Base-by-base conservation (phyloP, 495 filamentous ascomycete genomes). In the Trichoderma reesei region DNA sequence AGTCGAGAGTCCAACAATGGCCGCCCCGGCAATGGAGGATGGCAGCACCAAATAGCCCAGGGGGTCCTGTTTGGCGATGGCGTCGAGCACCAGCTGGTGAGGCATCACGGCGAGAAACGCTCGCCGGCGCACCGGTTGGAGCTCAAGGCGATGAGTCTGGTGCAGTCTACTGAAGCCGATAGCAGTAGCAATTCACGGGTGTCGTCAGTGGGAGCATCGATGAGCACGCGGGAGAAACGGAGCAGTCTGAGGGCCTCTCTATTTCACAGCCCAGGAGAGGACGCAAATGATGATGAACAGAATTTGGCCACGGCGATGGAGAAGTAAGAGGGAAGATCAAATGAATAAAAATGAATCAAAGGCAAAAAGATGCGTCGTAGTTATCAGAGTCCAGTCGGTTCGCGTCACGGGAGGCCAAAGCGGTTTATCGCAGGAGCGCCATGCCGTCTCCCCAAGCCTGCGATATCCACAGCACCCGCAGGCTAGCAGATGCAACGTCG, bases 1-100 rank as follows among this genome's bases (percentile, higher is more conserved):
- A 9, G 79, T 74, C 63, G 70, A 71, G 38, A 76, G 63, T n/a
- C 70, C 69, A 59, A 77, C 70, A 14, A 74, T 33, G 1, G 66
- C 75, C 5, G 74, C 65, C 61, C 76, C 76, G 33, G 61, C 41
- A 14, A 42, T 42, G 38, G 61, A 63, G 18, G 33, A 31, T 11
- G 61, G 61, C 41, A 63, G 61, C n/a, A 56, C 31, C 9, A 56
- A 34, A 10, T 31, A 34, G 26, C 20, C 26, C 9, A 33, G 18
- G 4, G 16, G 26, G 31, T 56, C 51, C 11, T 20, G 26, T 9
- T 16, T n/a, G 26, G 20, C 14, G 51, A 56, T 14, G 26, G 26
- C 26, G 31, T 10, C 26, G 20, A 63, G 41, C 33, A 46, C 61
- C 1, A 16, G 38, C 38, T 63, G 61, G 31, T 63, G 39, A n/a